Percentiles rank a stretch among this genome's conserved stretches.
These are phyloP conservation scores for Curvularia spicifera DNA, from an alignment of 2,329 filamentous ascomycete genomes.

Conservation along the genomic window DNA sequence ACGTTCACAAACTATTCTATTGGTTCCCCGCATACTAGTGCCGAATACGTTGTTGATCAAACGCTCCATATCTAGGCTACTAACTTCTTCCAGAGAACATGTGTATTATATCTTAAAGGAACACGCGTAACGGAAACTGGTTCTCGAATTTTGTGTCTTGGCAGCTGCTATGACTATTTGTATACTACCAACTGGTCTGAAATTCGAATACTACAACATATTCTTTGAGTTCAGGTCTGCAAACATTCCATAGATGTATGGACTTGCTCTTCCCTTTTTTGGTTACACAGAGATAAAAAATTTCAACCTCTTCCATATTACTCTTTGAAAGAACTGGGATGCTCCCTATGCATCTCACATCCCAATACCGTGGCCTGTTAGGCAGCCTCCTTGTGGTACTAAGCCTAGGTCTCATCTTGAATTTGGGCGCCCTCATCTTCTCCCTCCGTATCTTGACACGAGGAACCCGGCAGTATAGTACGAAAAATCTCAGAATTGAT, in stretches of 20 bases:
- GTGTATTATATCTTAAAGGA: neutral
- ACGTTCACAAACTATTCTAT: no score
- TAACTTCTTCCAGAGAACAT: no score
- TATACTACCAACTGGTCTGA: neutral
- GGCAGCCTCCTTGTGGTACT: neutral
- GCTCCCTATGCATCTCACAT: neutral
- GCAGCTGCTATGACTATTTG: neutral
- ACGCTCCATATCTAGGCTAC: no score
- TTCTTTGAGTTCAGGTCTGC: neutral
- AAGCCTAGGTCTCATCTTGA: neutral
- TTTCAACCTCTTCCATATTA: neutral
- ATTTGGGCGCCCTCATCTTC: neutral
- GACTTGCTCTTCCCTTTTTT: neutral
- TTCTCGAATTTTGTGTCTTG: neutral
- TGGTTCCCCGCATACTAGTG: no score
- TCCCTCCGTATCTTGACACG: neutral
- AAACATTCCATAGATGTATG: neutral
- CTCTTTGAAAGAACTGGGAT: neutral
- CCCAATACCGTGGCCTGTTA: neutral
- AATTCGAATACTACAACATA: neutral
- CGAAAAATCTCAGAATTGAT: neutral
- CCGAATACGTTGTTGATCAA: no score
- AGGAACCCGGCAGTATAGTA: neutral
- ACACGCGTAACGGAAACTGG: neutral
- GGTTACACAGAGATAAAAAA: neutral